Base-by-base conservation (phyloP, 306 rosid species). In the Prosopis cineraria region DNA sequence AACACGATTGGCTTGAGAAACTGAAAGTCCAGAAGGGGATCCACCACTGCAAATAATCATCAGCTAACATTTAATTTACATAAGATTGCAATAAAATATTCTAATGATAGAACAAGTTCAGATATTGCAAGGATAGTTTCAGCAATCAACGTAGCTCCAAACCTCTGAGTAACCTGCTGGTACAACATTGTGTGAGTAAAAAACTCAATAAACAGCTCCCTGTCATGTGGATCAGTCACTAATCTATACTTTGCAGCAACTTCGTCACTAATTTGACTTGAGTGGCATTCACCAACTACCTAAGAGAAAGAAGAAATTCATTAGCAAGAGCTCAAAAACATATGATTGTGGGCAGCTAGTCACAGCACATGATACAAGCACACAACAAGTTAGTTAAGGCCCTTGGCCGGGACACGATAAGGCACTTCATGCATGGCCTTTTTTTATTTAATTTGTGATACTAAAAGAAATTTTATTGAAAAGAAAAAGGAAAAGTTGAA, bases 251-350 rank as follows among this genome's bases (percentile, higher is more conserved):
- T 90, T 59, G 84, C 86, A 80, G 89, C 85, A 86, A 82, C 85
- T 85, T 89, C 97, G 44, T 86, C 91, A 77, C 81, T 82, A 72
- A 92, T 78, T 80, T 80, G 83, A 41, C 62, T 80, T 48, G 97
- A 83, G 87, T 94, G 92, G 70, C 94, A 90, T 74, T 90, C 95
- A 52, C 97, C 98, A 81, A 86, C 84, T 72, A 92, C 98, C 98
- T 94, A 85, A 78, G 77, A 81, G 14, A 77, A 89, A 78, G 77
- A 70, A 83, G 66, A 62, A 76, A 47, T 68, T 70, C 20, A 81
- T 25, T 66, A 60, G 75, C 52, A 68, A 83, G 56, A 68, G 37
- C 73, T 58, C 56, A 79, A 60, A 43, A 59, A 80, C 50, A 58
- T 76, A 81, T 27, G 70, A 81, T 67, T 62, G 40, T 48, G 53